phyloP scores from a whole-genome alignment of 208 protist genomes.

The Trypanosoma conorhini region DNA sequence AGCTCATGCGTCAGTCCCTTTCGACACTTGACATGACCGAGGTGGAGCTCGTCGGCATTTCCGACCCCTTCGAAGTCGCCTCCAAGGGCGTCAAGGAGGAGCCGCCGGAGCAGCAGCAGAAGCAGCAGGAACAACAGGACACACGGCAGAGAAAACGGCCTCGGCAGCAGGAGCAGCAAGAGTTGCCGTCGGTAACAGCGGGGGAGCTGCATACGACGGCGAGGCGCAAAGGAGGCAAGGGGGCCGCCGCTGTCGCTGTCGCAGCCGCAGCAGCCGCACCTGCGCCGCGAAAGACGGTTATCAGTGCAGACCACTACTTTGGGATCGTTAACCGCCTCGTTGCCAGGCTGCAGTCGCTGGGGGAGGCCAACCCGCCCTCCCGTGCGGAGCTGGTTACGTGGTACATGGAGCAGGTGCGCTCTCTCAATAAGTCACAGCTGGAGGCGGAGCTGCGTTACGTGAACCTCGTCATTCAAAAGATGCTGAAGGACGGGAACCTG shows the following conservation, averaged over 20 bases:
- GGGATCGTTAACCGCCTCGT: conserved; percentile 83
- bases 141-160: neutral
- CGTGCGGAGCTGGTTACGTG: conserved; percentile 79
- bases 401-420: conserved; percentile 89
- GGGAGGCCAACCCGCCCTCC: conserved; percentile 71
- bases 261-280: conserved; percentile 13
- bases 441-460: conserved; percentile 81
- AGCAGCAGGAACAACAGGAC: neutral
- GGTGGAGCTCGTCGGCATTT: conserved; percentile 71
- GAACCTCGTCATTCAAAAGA: conserved; percentile 72
- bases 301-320: conserved; percentile 87
- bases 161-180: conserved; percentile 9
- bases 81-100: conserved; percentile 35
- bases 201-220: neutral
- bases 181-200: neutral
- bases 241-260: neutral
- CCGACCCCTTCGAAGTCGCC: conserved; percentile 21
- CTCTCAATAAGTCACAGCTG: conserved; percentile 73
- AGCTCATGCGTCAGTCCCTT: conserved; percentile 91
- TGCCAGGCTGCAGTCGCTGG: conserved; percentile 61
- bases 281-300: conserved; percentile 53
- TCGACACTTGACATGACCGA: conserved; percentile 90
- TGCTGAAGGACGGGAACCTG: conserved; percentile 84
- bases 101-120: conserved; percentile 10
- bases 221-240: conserved; percentile 23